Evolutionary conservation across 768 basidiomycete genomes (phyloP).

Genomic region (Amanita rubescens): DNA sequence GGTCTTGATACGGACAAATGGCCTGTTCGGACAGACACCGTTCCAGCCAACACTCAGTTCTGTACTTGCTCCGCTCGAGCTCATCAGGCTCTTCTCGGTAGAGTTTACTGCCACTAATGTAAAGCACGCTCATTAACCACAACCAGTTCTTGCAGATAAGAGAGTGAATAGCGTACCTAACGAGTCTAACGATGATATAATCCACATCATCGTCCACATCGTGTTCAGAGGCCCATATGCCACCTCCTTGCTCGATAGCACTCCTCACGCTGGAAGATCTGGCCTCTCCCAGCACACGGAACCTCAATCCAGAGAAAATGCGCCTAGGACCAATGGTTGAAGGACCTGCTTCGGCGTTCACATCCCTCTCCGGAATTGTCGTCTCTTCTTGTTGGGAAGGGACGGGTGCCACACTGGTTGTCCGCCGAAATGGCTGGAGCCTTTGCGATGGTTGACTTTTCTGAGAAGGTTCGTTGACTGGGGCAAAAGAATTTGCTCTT

Average conservation of each 20-base stretch:
- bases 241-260: constrained; percentile 58
- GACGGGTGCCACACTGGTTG: constrained; percentile 22
- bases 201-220: constrained; percentile 44
- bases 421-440: constrained; percentile 42
- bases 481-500: constrained; percentile 60
- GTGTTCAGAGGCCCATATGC: constrained; percentile 37
- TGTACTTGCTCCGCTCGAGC: constrained; percentile 43
- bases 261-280: constrained; percentile 44
- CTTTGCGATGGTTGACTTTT: constrained; percentile 14
- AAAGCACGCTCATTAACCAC: constrained; percentile 3
- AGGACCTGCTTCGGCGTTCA: constrained; percentile 1
- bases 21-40: constrained; percentile 70
- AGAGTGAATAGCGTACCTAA: constrained; percentile 43
- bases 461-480: constrained; percentile 19
- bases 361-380: neutral
- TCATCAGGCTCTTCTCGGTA: constrained; percentile 49
- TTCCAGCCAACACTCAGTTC: constrained; percentile 95
- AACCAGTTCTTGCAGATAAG: neutral
- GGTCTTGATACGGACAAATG: constrained; percentile 60
- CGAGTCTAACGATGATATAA: constrained; percentile 64
- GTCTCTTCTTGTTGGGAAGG: neutral
- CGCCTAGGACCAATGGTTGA: constrained; percentile 10
- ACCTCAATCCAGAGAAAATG: constrained; percentile 49
- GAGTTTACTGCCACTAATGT: constrained; percentile 61
- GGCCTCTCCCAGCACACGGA: constrained; percentile 65